Evolutionary conservation across 2,329 filamentous ascomycete species (phyloP), one percentile per base, ranked within the genome.

Genomic region (Delphinella strobiligena): DNA sequence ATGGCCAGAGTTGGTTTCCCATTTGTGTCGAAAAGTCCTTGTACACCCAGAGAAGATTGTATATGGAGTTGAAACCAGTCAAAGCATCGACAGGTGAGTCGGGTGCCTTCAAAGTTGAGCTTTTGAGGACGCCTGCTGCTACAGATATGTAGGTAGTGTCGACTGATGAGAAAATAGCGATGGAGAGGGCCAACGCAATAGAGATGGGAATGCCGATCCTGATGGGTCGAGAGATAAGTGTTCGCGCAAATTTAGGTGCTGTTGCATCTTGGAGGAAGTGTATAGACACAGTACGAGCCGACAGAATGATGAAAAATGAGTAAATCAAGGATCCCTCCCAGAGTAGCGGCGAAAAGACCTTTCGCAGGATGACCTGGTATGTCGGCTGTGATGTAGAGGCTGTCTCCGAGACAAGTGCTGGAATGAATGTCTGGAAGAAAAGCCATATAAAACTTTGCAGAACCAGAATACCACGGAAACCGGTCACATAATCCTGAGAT

Each of bases 301-400:
- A 67, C 15, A 70, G 52, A 17, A 67, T 54, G 44, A 70, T 61
- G 49, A 68, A 58, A 52, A 59, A 62, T 16, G 61, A 62, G 50
- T 63, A 63, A 38, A 69, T 61, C 42, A 69, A 51, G 22, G 58
- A 56, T 24, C 61, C 54, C 44, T 68, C 67, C 61, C 63, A 67
- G 42, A 67, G 59, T 3, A 68, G 49, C 11, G 67, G 60, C 1
- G 61, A 63, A 31, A 69, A 53, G 2, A 62, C 57, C 41, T 68
- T 64, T 36, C 65, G 61, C 19, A 69, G 48, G 19, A 65, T 49
- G 12, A 53, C 47, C 48, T 67, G 61, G 43, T 63, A 66, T 12
- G 49, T 41, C 4, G 61, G 58, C 0, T 61, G 61, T n/a, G 52
- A 38, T 11, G 51, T 49, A 4, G 56, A 58, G 4, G 64, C 62